Conservation (phyloP, 352 stramenopile genomes). For the Pythium scleroteichum region DNA sequence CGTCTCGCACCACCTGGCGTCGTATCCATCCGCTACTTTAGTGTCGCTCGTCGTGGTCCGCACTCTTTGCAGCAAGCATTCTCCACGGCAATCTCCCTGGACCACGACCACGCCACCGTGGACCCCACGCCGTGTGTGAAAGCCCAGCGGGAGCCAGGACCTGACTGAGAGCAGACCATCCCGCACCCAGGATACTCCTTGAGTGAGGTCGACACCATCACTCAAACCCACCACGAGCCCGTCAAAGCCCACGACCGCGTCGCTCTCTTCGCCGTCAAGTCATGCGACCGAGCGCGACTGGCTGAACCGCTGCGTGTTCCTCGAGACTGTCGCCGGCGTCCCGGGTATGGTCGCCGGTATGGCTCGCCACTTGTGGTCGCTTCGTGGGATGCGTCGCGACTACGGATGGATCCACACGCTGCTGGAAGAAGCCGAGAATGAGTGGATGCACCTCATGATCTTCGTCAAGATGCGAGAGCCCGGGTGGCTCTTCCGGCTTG, state of each 20-base stretch:
- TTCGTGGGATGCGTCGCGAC: slow-evolving; percentile 79
- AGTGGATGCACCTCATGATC: slow-evolving; percentile 92
- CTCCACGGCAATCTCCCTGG: too few species aligned
- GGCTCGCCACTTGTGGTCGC: slow-evolving; percentile 71
- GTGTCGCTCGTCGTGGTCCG: slow-evolving; percentile 70
- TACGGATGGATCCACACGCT: slow-evolving; percentile 91
- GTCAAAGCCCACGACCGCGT: slow-evolving; percentile 40
- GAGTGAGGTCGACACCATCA: slow-evolving; percentile 31
- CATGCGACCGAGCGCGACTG: slow-evolving; percentile 57
- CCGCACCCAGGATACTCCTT: slow-evolving; percentile 47
- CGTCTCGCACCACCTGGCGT: not conserved
- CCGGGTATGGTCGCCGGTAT: slow-evolving; percentile 76
- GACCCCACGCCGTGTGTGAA: slow-evolving; percentile 50
- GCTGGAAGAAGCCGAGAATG: slow-evolving; percentile 92
- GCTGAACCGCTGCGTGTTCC: slow-evolving; percentile 71
- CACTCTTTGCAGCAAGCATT: slow-evolving; percentile 19
- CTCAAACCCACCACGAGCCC: slow-evolving; percentile 40
- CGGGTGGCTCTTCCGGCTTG: slow-evolving; percentile 59
- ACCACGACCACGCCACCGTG: too few species aligned
- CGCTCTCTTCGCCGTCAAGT: slow-evolving; percentile 41
- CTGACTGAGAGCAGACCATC: slow-evolving; percentile 44
- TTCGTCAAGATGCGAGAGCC: slow-evolving; percentile 90
- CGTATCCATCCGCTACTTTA: slow-evolving; percentile 33
- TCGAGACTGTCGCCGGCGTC: slow-evolving; percentile 75
- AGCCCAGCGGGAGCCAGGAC: slow-evolving; percentile 45